Base-by-base conservation (phyloP, 768 basidiomycete species). In the Russula compacta region DNA sequence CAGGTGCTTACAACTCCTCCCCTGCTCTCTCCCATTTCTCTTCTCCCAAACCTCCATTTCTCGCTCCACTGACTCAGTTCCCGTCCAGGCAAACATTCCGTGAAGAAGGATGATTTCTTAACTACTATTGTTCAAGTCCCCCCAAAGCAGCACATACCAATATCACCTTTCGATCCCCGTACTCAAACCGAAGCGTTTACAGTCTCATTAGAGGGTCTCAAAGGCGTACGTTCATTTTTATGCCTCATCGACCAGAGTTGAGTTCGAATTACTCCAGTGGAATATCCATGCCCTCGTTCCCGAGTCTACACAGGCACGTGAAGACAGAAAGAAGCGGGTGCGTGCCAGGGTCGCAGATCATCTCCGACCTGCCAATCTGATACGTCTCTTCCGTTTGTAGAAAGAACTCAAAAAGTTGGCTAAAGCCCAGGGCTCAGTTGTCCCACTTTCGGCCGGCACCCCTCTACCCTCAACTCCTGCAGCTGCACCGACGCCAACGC, bases 391-490 rank as follows among this genome's bases (percentile, higher is more conserved):
- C 35, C 4, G 7, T 4, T 48, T 51, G 29, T 56, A 66, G 66
- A 66, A 66, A 65, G 66, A 66, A 54, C 64, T 65, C 60, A 66
- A 66, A 59, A 61, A 59, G 51, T 48, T 65, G 43, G 66, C 66
- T 21, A 66, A 66, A 53, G 60, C 57, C 4, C 65, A 66, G 53
- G 63, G 63, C 49, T 46, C 52, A 2, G 24, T 32, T 32, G 44
- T 44, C 42, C 62, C 64, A 4, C 50, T 12, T 17, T 56, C 51
- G 10, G 46, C 63, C 17, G 38, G 50, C 35, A 64, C 63, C 2
- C 53, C 63, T n/a, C 39, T 46, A 14, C 50, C 65, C 19, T 49
- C 58, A 40, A 56, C 59, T 29, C 64, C 55, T 49, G 21, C 38
- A 29, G 19, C 59, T 8, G 47, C 59, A 10, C 29, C 53, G 51